Evolutionary conservation across 2,329 filamentous ascomycete genomes (phyloP).

Genomic region (Colletotrichum spinosum): DNA sequence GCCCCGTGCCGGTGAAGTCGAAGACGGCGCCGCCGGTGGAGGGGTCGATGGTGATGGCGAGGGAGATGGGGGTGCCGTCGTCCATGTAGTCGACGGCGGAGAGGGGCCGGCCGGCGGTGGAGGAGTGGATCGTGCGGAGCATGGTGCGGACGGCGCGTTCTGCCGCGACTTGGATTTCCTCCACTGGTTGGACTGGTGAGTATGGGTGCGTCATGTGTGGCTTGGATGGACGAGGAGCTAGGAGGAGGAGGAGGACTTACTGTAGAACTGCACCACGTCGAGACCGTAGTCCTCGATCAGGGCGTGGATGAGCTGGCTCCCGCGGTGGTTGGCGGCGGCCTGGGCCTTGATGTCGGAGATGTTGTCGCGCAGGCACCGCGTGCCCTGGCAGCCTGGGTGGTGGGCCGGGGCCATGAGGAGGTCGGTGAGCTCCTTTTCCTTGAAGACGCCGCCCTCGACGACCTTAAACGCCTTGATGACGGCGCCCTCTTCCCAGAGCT

Average conservation of each 20-base stretch:
- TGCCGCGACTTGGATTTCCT: conserved; percentile 83
- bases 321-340: conserved; percentile 87
- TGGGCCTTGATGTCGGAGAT: conserved; percentile 89
- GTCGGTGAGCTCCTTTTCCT: conserved; percentile 80
- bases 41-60: conserved; percentile 80
- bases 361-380: conserved; percentile 83
- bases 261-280: conserved; percentile 74
- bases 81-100: conserved; percentile 87
- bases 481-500: conserved; percentile 74
- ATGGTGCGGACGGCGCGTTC: conserved; percentile 80
- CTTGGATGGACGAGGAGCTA: too few species aligned
- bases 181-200: conserved; percentile 72
- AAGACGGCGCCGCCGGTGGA: conserved; percentile 82
- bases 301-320: conserved; percentile 78
- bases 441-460: conserved; percentile 80
- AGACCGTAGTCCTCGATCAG: conserved; percentile 81
- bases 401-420: conserved; percentile 79
- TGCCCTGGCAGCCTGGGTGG: conserved; percentile 81
- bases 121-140: conserved; percentile 76
- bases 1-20: conserved; percentile 47
- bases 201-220: conserved; percentile 60
- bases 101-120: conserved; percentile 78
- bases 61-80: conserved; percentile 81
- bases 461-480: conserved; percentile 76
- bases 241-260: neutral